Evolutionary conservation across 495 filamentous ascomycete species (phyloP), one percentile per base, ranked within the genome.

Genomic region (Aspergillus avenaceus): DNA sequence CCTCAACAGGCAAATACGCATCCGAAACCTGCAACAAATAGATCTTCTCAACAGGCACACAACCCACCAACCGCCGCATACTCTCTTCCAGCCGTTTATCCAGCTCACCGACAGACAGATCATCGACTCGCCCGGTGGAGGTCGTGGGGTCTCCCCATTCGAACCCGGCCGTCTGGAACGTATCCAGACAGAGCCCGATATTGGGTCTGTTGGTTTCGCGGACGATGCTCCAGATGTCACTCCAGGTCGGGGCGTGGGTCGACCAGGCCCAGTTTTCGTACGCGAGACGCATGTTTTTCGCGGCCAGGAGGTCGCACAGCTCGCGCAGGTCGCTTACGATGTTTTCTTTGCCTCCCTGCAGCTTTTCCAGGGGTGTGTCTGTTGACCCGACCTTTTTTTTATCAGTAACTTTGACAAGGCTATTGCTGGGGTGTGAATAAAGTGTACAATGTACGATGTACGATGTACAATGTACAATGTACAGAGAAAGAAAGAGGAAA

Each of bases 221-320:
- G 5, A 87, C 80, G 21, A 91, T 84, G 1, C 80, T 70, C 81
- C 83, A 90, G 11, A 84, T 82, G 22, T 80, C 73, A 46, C 72
- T 75, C 87, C 87, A 92, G 6, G 64, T 74, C 5, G 82, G 82
- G 0, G 86, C 86, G 24, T 82, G 78, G 0, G 85, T 84, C 1
- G 84, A 83, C 89, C 88, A 92, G 66, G 86, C 89, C 86, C 88
- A 90, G 54, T 91, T 90, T 63, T 92, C 87, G 51, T 91, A 92
- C 1, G 86, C 87, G 9, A 92, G 64, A 8, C 81, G 71, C 54
- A 80, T 78, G 0, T 73, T 70, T 21, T 77, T 70, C 19, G 67
- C 55, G 3, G 79, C 76, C 2, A 87, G 77, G 49, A 88, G 62
- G 41, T 88, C 83, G 11, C 79, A 80, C 14, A 92, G 71, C 44